Conservation (phyloP, 139 green algal genomes). For the Picochlorum sp. region DNA sequence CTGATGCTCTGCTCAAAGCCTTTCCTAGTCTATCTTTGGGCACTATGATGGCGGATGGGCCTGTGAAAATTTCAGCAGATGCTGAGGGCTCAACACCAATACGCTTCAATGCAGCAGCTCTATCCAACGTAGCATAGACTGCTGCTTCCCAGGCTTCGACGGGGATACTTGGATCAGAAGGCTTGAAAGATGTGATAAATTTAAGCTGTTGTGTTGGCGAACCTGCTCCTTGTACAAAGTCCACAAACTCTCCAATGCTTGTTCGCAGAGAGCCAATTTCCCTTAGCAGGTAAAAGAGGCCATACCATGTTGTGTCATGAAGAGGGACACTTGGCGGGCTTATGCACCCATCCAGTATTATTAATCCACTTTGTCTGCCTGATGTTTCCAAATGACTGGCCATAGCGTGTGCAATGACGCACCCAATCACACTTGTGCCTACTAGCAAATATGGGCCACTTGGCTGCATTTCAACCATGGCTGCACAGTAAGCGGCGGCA, state of each 20-base stretch:
- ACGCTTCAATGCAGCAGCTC: slow-evolving; percentile 16
- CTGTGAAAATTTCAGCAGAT: slow-evolving; percentile 13
- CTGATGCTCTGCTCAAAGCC: slow-evolving; percentile 30
- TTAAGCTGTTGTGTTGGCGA: slow-evolving; percentile 24
- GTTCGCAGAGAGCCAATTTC: slow-evolving; percentile 28
- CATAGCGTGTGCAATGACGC: slow-evolving; percentile 31
- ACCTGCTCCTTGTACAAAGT: slow-evolving; percentile 14
- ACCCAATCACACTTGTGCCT: slow-evolving; percentile 33
- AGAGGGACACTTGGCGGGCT: slow-evolving; percentile 14
- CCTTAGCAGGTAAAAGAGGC: slow-evolving; percentile 31
- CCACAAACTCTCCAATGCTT: slow-evolving; percentile 38
- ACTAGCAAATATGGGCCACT: slow-evolving; percentile 44
- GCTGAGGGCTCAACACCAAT: background rate
- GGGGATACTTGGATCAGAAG: slow-evolving; percentile 11
- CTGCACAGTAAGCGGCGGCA: slow-evolving; percentile 9
- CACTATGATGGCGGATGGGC: slow-evolving; percentile 41
- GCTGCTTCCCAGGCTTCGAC: slow-evolving; percentile 30
- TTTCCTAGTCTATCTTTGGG: slow-evolving; percentile 39
- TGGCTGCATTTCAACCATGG: slow-evolving; percentile 33
- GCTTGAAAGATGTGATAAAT: slow-evolving; percentile 23
- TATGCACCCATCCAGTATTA: slow-evolving; percentile 52
- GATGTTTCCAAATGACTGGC: slow-evolving; percentile 22
- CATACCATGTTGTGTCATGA: slow-evolving; percentile 38
- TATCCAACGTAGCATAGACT: slow-evolving; percentile 27
- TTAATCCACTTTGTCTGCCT: slow-evolving; percentile 24